Percentiles rank a stretch among this genome's conserved stretches.
These are phyloP conservation scores for Clarireedia monteithiana DNA, from an alignment of 2,329 filamentous ascomycete species.

Conservation along the genomic window DNA sequence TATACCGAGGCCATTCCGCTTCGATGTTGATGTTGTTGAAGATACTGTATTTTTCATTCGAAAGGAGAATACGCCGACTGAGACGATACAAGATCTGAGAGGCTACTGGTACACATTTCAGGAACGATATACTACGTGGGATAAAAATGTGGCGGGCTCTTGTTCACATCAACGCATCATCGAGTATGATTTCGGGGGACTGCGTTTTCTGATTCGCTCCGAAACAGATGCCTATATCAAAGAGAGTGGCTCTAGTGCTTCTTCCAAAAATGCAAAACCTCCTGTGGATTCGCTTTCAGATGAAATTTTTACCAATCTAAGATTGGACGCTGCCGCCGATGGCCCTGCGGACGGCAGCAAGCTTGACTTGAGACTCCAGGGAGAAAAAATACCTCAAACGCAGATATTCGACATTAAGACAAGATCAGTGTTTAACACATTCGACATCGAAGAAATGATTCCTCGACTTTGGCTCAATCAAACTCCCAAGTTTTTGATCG, in stretches of 20 bases:
- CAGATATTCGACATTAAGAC: slow-evolving; percentile 36
- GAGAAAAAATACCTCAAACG: slow-evolving; percentile 28
- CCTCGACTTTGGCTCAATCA: slow-evolving; percentile 43
- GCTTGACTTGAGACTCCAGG: slow-evolving; percentile 24
- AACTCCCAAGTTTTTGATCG: slow-evolving; percentile 43
- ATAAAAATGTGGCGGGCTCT: slow-evolving; percentile 43
- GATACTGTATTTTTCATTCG: slow-evolving; percentile 56
- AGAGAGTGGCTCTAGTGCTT: neutral
- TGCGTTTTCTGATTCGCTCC: slow-evolving; percentile 45
- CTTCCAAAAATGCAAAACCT: neutral
- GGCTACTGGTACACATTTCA: slow-evolving; percentile 63
- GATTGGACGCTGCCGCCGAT: slow-evolving; percentile 19
- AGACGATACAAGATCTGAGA: slow-evolving; percentile 44
- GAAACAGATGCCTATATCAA: slow-evolving; percentile 50
- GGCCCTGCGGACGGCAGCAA: slow-evolving; percentile 27
- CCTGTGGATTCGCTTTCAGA: slow-evolving; percentile 13
- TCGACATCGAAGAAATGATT: slow-evolving; percentile 30
- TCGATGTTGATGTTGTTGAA: slow-evolving; percentile 48
- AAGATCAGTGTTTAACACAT: slow-evolving; percentile 26
- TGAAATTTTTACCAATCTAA: slow-evolving; percentile 4
- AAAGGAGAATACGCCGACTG: slow-evolving; percentile 50
- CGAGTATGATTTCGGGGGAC: slow-evolving; percentile 46
- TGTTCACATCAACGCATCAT: slow-evolving; percentile 55
- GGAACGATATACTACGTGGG: slow-evolving; percentile 59
- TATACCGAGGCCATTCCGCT: slow-evolving; percentile 44